Evolutionary conservation across 2,329 filamentous ascomycete genomes (phyloP).

Genomic region (Lecanoromycetidae sp.): DNA sequence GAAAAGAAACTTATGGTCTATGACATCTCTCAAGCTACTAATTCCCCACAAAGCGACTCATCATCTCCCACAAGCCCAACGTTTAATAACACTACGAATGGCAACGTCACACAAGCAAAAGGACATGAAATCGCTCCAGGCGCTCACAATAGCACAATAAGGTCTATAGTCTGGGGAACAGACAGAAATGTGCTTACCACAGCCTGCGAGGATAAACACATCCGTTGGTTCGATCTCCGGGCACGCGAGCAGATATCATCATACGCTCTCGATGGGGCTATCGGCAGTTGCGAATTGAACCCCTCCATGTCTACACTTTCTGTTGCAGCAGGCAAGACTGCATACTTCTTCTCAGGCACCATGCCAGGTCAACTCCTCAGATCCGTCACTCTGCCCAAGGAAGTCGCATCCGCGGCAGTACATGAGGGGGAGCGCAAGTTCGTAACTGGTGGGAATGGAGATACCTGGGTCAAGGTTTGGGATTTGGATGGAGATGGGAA

Average conservation of each 20-base stretch:
- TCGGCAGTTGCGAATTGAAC: constrained; percentile 86
- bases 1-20: constrained; percentile 96
- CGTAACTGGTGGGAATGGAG: constrained; percentile 79
- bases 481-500: constrained; percentile 62
- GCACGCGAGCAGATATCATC: constrained; percentile 63
- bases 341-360: constrained; percentile 78
- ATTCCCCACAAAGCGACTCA: constrained; percentile 22
- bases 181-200: constrained; percentile 84
- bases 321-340: constrained; percentile 85
- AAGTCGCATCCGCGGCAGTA: constrained; percentile 80
- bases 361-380: constrained; percentile 62
- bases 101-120: constrained; percentile 39
- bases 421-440: constrained; percentile 71
- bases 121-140: constrained; percentile 81
- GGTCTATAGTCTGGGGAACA: constrained; percentile 87
- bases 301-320: constrained; percentile 53
- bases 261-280: constrained; percentile 67
- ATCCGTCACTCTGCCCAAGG: constrained; percentile 64
- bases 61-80: constrained; percentile 29
- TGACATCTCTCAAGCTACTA: constrained; percentile 55
- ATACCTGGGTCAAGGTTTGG: constrained; percentile 95
- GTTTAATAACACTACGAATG: constrained; percentile 23
- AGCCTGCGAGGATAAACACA: constrained; percentile 75
- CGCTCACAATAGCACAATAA: constrained; percentile 77
- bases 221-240: constrained; percentile 89